Base-by-base conservation (phyloP, 2,329 filamentous ascomycete species). In the Nemania sp. region DNA sequence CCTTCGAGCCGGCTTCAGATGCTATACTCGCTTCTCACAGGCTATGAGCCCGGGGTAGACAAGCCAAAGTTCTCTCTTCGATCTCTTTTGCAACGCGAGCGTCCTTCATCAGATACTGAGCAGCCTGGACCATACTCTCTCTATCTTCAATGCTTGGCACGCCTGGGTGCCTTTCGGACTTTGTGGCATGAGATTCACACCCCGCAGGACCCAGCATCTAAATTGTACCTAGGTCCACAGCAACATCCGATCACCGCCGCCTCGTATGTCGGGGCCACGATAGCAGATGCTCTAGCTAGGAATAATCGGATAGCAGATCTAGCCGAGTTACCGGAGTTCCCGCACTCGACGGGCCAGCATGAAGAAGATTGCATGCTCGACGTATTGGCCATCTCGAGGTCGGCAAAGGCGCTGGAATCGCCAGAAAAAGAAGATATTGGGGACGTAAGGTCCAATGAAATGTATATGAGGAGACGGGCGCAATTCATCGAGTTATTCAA, bases 101-200 rank as follows among this genome's bases (percentile, higher is more conserved):
- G n/a, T n/a, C n/a, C n/a, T n/a, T n/a, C n/a, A n/a, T n/a, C n/a
- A n/a, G n/a, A n/a, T n/a, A n/a, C n/a, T n/a, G n/a, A n/a, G n/a
- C n/a, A 47, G n/a, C 11, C 9, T 24, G 9, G 5, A 22, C 7
- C 3, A n/a, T 6, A 24, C 54, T 43, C 24, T 22, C 9, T 41
- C 22, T 65, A 65, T 31, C 20, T 67, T 22, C 26, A 46, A 23
- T 63, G 61, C 36, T 61, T 70, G 19, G 66, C 56, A 15, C 59
- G 59, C 30, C 33, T 69, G 6, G 66, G 68, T 17, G 66, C 67
- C 6, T 65, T 66, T 39, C 61, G 66, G 19, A 64, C 64, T 5
- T 51, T 70, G 48, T 69, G 66, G 66, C 51, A 69, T 55, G 42
- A 64, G 22, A 63, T 24, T 42, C 49, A 52, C 11, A 19, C 19